Evolutionary conservation across 257 asterid species (phyloP), one percentile per base, ranked within the genome.

Genomic region (Knoxia roxburghii): DNA sequence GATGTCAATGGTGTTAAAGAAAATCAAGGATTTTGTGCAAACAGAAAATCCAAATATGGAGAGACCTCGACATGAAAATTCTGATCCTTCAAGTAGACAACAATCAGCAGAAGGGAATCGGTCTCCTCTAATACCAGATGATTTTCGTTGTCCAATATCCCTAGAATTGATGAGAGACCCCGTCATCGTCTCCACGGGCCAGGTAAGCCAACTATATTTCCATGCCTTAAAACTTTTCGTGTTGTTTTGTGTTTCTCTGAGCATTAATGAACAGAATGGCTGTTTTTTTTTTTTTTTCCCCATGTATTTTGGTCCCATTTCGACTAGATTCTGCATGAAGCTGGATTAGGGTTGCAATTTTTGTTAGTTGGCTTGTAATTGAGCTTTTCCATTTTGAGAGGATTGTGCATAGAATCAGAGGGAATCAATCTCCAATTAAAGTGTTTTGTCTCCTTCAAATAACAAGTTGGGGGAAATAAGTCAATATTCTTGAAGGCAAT

Each of bases 161-260:
- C 81, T 90, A 64, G 99, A 94, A 85, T 80, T 94, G 78, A 90
- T 94, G 97, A 78, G 72, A 74, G 99, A 94, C 78, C 99, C 99
- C 43, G 99, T 90, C 81, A 94, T 94, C 75, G 97, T 94, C 68
- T 90, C 99, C 46, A 90, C 99, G 0, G 97, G 99, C 46, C 97
- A 94, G 97, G 99, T 94, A 81, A 71, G 65, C 52, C 40, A 68
- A 51, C 78, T 33, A 29, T 40, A 26, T 60, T 48, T 73, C 18
- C 41, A 10, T 33, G 13, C 8, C 20, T 1, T 41, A 41, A 6
- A 5, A n/a, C 13, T 68, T 65, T 23, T 32, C 5, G 2, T 35
- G 23, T 51, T 51, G 10, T 24, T 15, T 33, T 64, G 6, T 49
- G n/a, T n/a, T n/a, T n/a, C n/a, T n/a, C n/a, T 46, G 17, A 7